Percentiles rank a stretch among this genome's conserved stretches.
These are phyloP conservation scores for Isochrysis galbana DNA, from an alignment of 78 protist species.

Conservation along the genomic window DNA sequence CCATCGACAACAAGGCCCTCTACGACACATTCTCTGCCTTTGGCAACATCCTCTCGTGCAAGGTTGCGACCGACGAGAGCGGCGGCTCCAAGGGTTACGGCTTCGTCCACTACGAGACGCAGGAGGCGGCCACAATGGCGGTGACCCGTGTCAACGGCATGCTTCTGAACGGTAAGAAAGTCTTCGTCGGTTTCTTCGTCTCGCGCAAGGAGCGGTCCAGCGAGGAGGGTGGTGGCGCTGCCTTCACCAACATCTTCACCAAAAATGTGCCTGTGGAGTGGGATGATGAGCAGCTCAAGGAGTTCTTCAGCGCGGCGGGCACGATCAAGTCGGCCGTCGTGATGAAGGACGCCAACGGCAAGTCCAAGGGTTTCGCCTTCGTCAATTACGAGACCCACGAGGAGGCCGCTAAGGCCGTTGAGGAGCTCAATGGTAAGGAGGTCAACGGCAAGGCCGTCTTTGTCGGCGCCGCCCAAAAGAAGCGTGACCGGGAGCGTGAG, in stretches of 20 bases:
- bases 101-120: slow-evolving; percentile 91
- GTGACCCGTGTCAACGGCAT: slow-evolving; percentile 90
- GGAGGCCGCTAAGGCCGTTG: slow-evolving; percentile 78
- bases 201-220: slow-evolving; percentile 72
- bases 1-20: slow-evolving; percentile 85
- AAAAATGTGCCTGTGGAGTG: slow-evolving; percentile 78
- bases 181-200: slow-evolving; percentile 85
- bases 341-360: slow-evolving; percentile 70
- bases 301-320: slow-evolving; percentile 73
- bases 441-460: slow-evolving; percentile 72
- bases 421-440: slow-evolving; percentile 73
- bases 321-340: slow-evolving; percentile 67
- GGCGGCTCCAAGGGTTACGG: slow-evolving; percentile 83
- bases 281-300: slow-evolving; percentile 54
- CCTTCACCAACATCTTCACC: slow-evolving; percentile 91
- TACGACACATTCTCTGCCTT: slow-evolving; percentile 86
- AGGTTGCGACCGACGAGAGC: slow-evolving; percentile 61
- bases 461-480: slow-evolving; percentile 87
- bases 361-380: slow-evolving; percentile 89
- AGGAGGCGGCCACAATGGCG: slow-evolving; percentile 86
- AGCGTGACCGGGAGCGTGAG: slow-evolving; percentile 82
- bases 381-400: slow-evolving; percentile 90
- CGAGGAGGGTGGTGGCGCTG: not conserved
- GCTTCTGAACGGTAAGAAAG: slow-evolving; percentile 78
- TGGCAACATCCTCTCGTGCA: slow-evolving; percentile 79